Percentiles rank a stretch among this genome's conserved stretches.
Conservation (phyloP, 2,329 filamentous ascomycete species). For the Colletotrichum simmondsii region DNA sequence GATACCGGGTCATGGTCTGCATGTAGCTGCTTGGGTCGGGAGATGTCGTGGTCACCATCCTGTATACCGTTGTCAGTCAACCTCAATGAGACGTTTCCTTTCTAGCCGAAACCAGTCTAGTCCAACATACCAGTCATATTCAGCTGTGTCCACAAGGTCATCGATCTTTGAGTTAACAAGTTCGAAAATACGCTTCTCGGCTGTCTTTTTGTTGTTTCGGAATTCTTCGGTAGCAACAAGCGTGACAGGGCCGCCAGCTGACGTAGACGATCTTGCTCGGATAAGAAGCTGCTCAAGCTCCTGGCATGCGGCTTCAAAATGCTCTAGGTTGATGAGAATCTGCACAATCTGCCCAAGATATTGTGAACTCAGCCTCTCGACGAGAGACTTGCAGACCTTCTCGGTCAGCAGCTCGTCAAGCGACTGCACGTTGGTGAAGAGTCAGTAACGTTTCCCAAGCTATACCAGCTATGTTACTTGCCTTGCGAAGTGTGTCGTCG, state of each 20-base stretch:
- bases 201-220: constrained; percentile 89
- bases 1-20: constrained; percentile 90
- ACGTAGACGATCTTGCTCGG: constrained; percentile 83
- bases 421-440: constrained; percentile 61
- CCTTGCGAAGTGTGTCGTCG: constrained; percentile 87
- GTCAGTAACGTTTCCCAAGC: neutral
- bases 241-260: constrained; percentile 81
- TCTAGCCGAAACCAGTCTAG: neutral
- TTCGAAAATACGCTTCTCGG: constrained; percentile 98
- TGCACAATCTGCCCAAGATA: constrained; percentile 98
- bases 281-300: constrained; percentile 90
- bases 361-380: constrained; percentile 89
- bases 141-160: constrained; percentile 94
- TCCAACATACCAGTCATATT: constrained; percentile 84
- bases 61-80: constrained; percentile 38
- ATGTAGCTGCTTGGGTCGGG: constrained; percentile 91
- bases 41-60: constrained; percentile 67
- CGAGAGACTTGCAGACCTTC: constrained; percentile 90
- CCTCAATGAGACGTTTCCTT: neutral
- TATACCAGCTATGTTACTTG: constrained; percentile 42
- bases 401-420: constrained; percentile 94
- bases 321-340: constrained; percentile 96
- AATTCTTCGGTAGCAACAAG: constrained; percentile 89
- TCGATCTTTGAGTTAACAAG: constrained; percentile 99
- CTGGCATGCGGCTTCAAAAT: constrained; percentile 93